Evolutionary conservation across 1,284 basidiomycete species (phyloP), one percentile per base, ranked within the genome.

Genomic region (Irpex lacteus): DNA sequence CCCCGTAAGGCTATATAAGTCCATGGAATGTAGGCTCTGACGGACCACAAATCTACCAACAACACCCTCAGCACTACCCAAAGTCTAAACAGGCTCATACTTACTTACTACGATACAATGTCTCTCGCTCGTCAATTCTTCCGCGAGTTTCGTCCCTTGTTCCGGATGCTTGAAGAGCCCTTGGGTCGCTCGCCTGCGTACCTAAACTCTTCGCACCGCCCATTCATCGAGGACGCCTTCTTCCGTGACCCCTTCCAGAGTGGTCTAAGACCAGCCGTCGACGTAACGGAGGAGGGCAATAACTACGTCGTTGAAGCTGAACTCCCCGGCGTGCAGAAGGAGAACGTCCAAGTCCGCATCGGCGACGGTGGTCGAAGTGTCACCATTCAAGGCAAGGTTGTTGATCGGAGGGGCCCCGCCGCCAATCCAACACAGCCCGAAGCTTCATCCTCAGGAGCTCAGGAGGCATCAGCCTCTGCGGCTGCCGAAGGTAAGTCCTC

Each of bases 281-380:
- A 92, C 65, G 74, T 92, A 2, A 80, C 82, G 2, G 91, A 93
- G 69, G 82, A 88, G 63, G 85, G 82, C 3, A 81, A 85, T 73
- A 80, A 82, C 55, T 92, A 89, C 69, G 69, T 91, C 59, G 77
- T 93, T 53, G 87, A 91, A 71, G 90, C 90, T 0, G 91, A 93
- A 71, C 72, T 93, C 53, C 91, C 91, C 6, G 91, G 91, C 0
- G 86, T 92, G 19, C 88, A 86, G 76, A 92, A 88, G 78, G 91
- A 92, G 70, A 85, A 92, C 69, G 72, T 93, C 8, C 84, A 90
- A 64, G 82, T 93, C 59, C 81, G 84, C 15, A 80, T 92, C 65
- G 88, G 88, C 6, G 86, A 92, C 63, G 83, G 82, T 34, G 90
- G 90, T 2, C 81, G 84, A 63, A 90, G 85, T 67, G 73, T 92